Conservation (phyloP, 2,329 filamentous ascomycete species). For the Arachnomyces sp. region DNA sequence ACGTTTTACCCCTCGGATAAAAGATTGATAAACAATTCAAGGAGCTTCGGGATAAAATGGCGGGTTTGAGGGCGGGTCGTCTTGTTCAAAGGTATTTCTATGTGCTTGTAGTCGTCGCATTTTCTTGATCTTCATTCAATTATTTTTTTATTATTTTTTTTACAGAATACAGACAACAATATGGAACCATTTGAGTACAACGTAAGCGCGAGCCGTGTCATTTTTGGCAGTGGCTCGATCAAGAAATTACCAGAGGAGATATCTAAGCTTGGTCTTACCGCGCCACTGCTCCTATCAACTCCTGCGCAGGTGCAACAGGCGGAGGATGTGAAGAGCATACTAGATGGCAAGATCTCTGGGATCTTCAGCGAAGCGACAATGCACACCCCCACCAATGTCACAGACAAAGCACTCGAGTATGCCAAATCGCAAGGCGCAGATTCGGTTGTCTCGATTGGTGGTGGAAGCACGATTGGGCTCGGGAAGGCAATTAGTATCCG, state of each 20-base stretch:
- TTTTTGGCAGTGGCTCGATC: conserved; percentile 50
- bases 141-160: conserved; percentile 3
- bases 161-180: conserved; percentile 10
- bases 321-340: conserved; percentile 36
- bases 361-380: conserved; percentile 51
- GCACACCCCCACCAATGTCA: conserved; percentile 54
- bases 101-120: too few species aligned
- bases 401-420: conserved; percentile 47
- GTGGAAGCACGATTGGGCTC: conserved; percentile 55
- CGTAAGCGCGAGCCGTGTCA: conserved; percentile 44
- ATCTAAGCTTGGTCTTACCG: conserved; percentile 38
- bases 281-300: conserved; percentile 50
- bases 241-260: conserved; percentile 39
- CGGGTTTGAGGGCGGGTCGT: not conserved
- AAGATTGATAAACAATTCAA: not conserved
- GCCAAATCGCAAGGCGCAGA: conserved; percentile 41
- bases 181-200: conserved; percentile 52
- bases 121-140: conserved; percentile 10
- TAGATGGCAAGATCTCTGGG: conserved; percentile 41
- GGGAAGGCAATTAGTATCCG: conserved; percentile 50
- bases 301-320: conserved; percentile 44
- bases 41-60: not conserved
- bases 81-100: not conserved
- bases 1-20: not conserved
- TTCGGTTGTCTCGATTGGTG: conserved; percentile 52